Conservation (phyloP, 768 basidiomycete species). For the Collybia nuda region DNA sequence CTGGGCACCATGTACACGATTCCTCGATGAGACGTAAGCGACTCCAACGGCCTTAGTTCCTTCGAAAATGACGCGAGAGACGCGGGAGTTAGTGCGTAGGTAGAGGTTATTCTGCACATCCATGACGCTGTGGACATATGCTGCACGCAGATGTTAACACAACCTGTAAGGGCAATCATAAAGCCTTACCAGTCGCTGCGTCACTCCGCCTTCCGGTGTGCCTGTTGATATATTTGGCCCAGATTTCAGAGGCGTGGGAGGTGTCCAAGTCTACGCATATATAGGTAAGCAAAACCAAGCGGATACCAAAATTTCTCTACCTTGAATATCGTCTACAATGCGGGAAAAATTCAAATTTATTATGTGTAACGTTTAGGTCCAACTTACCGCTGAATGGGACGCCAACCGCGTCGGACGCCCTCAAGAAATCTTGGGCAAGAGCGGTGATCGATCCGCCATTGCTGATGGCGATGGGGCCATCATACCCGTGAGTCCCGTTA, state of each 20-base stretch:
- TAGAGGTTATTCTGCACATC: constrained; percentile 67
- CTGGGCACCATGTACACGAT: constrained; percentile 51
- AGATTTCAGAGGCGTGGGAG: constrained; percentile 64
- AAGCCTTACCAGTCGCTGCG: constrained; percentile 56
- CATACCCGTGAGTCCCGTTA: constrained; percentile 68
- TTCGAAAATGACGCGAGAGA: constrained; percentile 70
- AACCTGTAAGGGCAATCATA: neutral
- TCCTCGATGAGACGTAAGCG: constrained; percentile 64
- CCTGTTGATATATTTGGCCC: constrained; percentile 78
- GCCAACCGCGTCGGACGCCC: constrained; percentile 59
- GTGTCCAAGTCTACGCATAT: constrained; percentile 48
- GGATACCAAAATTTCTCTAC: constrained; percentile 17
- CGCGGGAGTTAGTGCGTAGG: constrained; percentile 66
- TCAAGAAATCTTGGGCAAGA: constrained; percentile 69
- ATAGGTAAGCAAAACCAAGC: neutral
- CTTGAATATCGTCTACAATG: constrained; percentile 60
- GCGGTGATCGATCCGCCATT: constrained; percentile 65
- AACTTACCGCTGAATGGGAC: constrained; percentile 63
- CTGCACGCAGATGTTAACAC: constrained; percentile 23
- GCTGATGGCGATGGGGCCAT: constrained; percentile 73
- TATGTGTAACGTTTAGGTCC: neutral
- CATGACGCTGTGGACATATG: constrained; percentile 72
- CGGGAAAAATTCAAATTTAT: neutral
- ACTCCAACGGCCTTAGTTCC: constrained; percentile 72
- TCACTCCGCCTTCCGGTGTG: constrained; percentile 73